phyloP scores from a whole-genome alignment of 345 rosid genomes.

The Gossypium mustelinum region DNA sequence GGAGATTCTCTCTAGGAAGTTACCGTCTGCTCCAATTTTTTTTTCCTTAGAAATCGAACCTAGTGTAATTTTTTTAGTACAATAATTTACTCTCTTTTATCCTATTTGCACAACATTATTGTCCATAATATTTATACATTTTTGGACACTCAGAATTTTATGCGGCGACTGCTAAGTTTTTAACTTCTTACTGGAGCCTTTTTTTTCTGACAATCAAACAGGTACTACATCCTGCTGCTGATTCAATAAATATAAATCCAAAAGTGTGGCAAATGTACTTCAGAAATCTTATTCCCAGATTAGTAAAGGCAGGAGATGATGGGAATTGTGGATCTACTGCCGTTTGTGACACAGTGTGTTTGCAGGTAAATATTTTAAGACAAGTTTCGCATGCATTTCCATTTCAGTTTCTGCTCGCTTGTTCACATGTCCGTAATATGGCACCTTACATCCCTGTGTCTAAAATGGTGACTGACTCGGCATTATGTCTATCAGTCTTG shows the following conservation, averaged over 20 bases:
- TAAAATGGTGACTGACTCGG: not conserved
- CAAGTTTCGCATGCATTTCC: not conserved
- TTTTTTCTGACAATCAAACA: slow-evolving; percentile 22
- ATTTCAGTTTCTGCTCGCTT: not conserved
- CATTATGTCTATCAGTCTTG: too few species aligned
- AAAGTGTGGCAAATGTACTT: slow-evolving; percentile 87
- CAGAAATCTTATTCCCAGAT: slow-evolving; percentile 66
- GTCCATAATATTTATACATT: not conserved
- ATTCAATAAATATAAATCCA: slow-evolving; percentile 66
- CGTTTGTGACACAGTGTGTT: slow-evolving; percentile 81
- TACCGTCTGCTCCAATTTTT: too few species aligned
- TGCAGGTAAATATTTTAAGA: slow-evolving; percentile 50
- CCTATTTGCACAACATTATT: too few species aligned
- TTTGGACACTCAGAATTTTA: too few species aligned
- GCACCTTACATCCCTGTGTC: not conserved
- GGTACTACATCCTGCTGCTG: slow-evolving; percentile 76
- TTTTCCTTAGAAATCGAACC: too few species aligned
- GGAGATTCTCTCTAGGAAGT: too few species aligned
- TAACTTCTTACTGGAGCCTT: too few species aligned
- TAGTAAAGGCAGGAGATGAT: slow-evolving; percentile 78
- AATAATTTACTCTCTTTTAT: too few species aligned
- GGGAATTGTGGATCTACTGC: slow-evolving; percentile 93
- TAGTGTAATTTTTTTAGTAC: too few species aligned
- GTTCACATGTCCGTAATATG: not conserved
- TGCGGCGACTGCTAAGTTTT: too few species aligned